These are phyloP conservation scores for Sindora glabra DNA, from an alignment of 306 rosid species.

Conservation along the genomic window DNA sequence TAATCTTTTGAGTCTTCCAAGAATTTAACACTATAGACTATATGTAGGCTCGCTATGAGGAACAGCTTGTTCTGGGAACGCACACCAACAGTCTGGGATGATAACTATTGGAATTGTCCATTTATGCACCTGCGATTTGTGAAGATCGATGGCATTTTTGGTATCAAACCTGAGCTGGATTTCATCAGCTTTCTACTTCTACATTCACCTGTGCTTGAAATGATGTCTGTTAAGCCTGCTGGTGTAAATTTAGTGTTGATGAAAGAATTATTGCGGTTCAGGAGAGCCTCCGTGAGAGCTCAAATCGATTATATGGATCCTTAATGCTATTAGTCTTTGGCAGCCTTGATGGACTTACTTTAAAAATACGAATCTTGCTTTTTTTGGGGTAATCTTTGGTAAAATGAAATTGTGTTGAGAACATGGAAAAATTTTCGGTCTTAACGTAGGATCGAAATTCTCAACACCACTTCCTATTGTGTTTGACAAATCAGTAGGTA, in stretches of 20 bases:
- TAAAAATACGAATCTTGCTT: no score
- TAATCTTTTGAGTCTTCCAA: background rate
- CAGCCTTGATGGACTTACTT: background rate
- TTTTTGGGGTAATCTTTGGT: no score
- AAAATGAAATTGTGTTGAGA: no score
- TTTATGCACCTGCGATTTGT: constrained; percentile 31
- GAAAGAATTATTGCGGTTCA: constrained; percentile 37
- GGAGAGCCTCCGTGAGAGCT: constrained; percentile 44
- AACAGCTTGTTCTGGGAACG: background rate
- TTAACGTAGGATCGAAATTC: no score
- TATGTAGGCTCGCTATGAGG: constrained; percentile 39
- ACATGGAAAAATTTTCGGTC: no score
- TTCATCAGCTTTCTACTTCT: constrained; percentile 43
- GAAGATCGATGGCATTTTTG: constrained; percentile 33
- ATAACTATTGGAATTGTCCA: constrained; percentile 11
- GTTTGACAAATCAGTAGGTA: no score
- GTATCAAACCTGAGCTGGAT: constrained; percentile 36
- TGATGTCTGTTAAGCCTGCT: constrained; percentile 46
- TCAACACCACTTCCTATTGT: no score
- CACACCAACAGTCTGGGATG: constrained; percentile 14
- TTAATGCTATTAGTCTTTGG: constrained; percentile 14
- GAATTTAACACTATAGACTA: background rate
- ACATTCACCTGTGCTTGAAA: constrained; percentile 41
- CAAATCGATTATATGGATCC: constrained; percentile 41
- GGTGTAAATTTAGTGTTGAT: constrained; percentile 14